phyloP scores from a whole-genome alignment of 2,329 filamentous ascomycete species.

The Hortaea werneckii region DNA sequence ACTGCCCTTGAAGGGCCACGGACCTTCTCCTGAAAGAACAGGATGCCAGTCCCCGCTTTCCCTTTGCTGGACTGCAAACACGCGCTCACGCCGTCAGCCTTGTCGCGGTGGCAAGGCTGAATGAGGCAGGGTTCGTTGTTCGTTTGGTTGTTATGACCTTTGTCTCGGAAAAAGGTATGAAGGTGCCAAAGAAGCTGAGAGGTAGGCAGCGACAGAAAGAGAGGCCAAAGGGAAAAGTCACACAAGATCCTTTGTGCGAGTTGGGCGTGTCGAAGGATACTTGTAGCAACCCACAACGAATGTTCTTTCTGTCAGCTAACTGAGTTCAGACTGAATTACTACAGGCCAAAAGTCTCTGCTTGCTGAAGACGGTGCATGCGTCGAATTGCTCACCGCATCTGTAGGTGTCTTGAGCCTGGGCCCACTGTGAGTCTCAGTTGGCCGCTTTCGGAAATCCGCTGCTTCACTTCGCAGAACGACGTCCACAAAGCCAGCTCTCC shows the following conservation, averaged over 20 bases:
- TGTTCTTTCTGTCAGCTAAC: constrained; percentile 8
- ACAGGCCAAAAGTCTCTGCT: neutral
- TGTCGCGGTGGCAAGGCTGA: constrained; percentile 10
- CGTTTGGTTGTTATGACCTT: constrained; percentile 15
- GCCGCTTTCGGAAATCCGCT: constrained; percentile 24
- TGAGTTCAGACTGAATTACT: constrained; percentile 8
- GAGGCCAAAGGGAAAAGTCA: constrained; percentile 16
- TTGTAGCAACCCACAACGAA: constrained; percentile 17
- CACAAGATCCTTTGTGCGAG: constrained; percentile 26
- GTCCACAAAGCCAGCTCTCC: neutral
- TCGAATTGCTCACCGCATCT: constrained; percentile 20
- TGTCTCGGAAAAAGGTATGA: constrained; percentile 21
- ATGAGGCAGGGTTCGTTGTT: constrained; percentile 10
- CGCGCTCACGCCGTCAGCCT: constrained; percentile 5
- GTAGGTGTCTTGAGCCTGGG: constrained; percentile 22
- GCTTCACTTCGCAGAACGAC: constrained; percentile 11
- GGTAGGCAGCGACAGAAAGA: constrained; percentile 21
- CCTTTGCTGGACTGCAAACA: constrained; percentile 16
- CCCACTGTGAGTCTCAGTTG: constrained; percentile 17
- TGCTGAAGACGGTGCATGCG: constrained; percentile 18
- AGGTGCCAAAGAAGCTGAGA: neutral
- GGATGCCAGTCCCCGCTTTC: constrained; percentile 9
- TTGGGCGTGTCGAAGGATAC: constrained; percentile 16
- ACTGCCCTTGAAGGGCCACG: constrained; percentile 13
- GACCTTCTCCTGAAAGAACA: constrained; percentile 17